phyloP scores from a whole-genome alignment of 116 monocot genomes.

The Zostera marina region DNA sequence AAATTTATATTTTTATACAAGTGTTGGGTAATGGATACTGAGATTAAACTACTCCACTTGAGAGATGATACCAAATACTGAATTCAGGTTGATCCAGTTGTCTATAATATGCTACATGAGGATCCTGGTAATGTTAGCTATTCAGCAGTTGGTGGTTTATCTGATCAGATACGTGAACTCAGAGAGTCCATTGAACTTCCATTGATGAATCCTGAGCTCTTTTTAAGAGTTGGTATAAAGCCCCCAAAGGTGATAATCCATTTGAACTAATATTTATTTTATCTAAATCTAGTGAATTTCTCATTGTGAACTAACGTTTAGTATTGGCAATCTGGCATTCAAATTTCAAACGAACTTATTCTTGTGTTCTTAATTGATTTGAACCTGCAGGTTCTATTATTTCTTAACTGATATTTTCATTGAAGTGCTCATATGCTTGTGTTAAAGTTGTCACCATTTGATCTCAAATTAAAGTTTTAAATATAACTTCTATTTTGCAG shows the following conservation, averaged over 20 bases:
- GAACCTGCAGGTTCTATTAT: too few species aligned
- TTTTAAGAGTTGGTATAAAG: conserved; percentile 86
- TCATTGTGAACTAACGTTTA: too few species aligned
- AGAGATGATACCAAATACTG: too few species aligned
- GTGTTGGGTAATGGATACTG: too few species aligned
- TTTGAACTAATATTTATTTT: not conserved
- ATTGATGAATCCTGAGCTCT: conserved; percentile 93
- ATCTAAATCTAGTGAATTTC: too few species aligned
- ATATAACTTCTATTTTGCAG: conserved; percentile 21
- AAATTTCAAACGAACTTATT: too few species aligned
- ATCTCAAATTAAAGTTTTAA: not conserved
- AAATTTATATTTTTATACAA: too few species aligned
- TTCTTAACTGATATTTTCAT: too few species aligned
- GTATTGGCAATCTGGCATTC: too few species aligned
- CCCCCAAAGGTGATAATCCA: conserved; percentile 62
- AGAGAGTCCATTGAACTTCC: conserved; percentile 94
- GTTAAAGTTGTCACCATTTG: not conserved
- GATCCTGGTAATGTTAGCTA: conserved; percentile 96
- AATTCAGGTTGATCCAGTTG: conserved; percentile 90
- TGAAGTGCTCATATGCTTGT: too few species aligned
- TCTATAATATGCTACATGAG: conserved; percentile 98
- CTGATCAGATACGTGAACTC: conserved; percentile 90
- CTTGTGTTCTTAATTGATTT: too few species aligned
- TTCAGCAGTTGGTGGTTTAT: conserved; percentile 90
- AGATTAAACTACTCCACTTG: too few species aligned